Base-by-base conservation (phyloP, 2,329 filamentous ascomycete genomes). In the Fusarium decemcellulare region DNA sequence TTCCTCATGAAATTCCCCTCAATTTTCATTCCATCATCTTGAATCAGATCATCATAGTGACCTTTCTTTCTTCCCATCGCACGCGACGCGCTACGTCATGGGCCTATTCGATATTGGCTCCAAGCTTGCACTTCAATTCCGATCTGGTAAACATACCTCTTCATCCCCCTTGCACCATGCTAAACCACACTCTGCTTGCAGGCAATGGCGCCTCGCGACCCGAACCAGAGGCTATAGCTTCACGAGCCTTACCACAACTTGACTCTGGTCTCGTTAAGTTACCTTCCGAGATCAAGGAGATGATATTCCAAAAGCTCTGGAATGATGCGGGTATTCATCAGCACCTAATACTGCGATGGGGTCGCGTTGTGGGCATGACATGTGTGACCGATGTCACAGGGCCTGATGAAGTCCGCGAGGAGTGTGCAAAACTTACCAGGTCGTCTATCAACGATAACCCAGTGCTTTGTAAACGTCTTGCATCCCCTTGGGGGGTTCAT, bases 281-380 rank as follows among this genome's bases (percentile, higher is more conserved):
- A n/a, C 53, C 53, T 14, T 6, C 53, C 5, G 53, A 57, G 23
- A 47, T 57, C n/a, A 43, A 44, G 44, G 23, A 46, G n/a, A 36
- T 34, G 39, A 57, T 57, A 18, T 47, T 47, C 15, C 53, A 27
- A 39, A 9, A 57, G 15, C 18, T 57, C 16, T 40, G 42, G 53
- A 29, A 40, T n/a, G 40, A 57, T 30, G 42, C 29, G 11, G 53
- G 42, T 16, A 27, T 15, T 39, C 44, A 16, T 29, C 53, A 57
- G 32, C 53, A 57, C 30, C 15, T 57, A 18, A 30, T 57, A 29
- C 53, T 57, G 18, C 43, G 43, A 37, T 14, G 42, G 29, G 42
- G 42, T 10, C 53, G 42, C 34, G 36, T 46, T 12, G 30, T 39
- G 42, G 29, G 37, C 32, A 34, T 34, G 7, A 34, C 32, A 34